Conservation (phyloP, 768 basidiomycete species). For the Imleria badia region DNA sequence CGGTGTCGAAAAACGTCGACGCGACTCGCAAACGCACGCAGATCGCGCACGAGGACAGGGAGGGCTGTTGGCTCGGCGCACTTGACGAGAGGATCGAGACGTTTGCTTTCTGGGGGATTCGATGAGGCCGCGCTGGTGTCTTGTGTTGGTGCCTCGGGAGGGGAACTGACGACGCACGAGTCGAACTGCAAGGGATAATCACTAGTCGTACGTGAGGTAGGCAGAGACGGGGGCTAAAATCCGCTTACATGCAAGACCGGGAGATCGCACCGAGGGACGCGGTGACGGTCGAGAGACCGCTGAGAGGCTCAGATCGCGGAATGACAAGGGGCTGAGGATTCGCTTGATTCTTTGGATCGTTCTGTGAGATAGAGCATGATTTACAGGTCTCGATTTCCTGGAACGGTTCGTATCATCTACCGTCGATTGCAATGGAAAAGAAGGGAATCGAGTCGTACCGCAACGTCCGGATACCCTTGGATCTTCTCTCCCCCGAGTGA, state of each 20-base stretch:
- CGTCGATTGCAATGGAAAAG: no score
- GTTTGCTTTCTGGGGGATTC: not conserved
- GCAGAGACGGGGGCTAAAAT: not conserved
- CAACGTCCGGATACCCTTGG: no score
- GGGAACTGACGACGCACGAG: not conserved
- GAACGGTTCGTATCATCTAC: not conserved
- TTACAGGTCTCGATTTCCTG: slow-evolving; percentile 12
- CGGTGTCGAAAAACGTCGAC: slow-evolving; percentile 6
- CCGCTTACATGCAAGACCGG: slow-evolving; percentile 5
- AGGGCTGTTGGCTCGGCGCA: not conserved
- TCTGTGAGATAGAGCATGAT: not conserved
- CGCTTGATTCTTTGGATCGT: not conserved
- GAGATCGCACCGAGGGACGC: slow-evolving; percentile 5
- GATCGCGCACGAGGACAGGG: slow-evolving; percentile 5
- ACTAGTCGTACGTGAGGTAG: slow-evolving; percentile 5
- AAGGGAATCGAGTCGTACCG: no score
- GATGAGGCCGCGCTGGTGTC: not conserved
- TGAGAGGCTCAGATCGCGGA: not conserved
- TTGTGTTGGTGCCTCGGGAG: not conserved
- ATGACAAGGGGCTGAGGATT: not conserved
- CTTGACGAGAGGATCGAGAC: not conserved
- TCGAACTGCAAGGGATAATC: slow-evolving; percentile 7
- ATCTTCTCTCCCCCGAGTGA: no score
- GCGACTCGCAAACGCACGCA: slow-evolving; percentile 7
- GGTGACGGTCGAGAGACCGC: slow-evolving; percentile 2